Percentiles rank a stretch among this genome's conserved stretches.
phyloP scores from a whole-genome alignment of 2,329 filamentous ascomycete genomes.

The Cyanodermella asteris region DNA sequence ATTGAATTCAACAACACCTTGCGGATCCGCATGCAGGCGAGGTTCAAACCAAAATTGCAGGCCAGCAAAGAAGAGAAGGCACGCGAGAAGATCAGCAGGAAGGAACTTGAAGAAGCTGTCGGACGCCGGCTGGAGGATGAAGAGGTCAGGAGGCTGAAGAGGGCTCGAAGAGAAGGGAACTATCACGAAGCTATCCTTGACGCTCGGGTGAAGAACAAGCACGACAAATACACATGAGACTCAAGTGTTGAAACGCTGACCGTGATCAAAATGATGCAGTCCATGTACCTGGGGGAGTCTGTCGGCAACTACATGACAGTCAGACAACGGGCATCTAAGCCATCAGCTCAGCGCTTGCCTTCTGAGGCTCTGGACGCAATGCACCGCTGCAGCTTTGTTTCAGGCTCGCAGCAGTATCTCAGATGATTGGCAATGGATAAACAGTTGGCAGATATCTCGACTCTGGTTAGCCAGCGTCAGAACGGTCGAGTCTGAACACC shows the following conservation, averaged over 20 bases:
- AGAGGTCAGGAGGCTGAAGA: slow-evolving; percentile 67
- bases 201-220: slow-evolving; percentile 77
- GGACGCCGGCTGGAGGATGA: slow-evolving; percentile 60
- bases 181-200: slow-evolving; percentile 75
- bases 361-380: no score
- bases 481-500: no score
- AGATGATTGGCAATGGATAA: no score
- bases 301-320: no score
- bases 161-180: slow-evolving; percentile 62
- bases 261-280: no score
- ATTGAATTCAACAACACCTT: slow-evolving; percentile 50
- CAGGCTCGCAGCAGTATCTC: no score
- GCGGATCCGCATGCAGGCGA: slow-evolving; percentile 78
- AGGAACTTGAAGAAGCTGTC: slow-evolving; percentile 63
- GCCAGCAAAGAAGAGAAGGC: slow-evolving; percentile 66
- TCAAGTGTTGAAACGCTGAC: neutral
- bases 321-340: no score
- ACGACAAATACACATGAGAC: slow-evolving; percentile 48
- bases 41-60: slow-evolving; percentile 70
- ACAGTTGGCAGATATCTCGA: no score
- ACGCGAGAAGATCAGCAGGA: slow-evolving; percentile 62
- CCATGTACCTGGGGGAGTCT: no score
- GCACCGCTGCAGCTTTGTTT: no score
- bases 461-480: no score
- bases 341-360: no score